A percentile compares a stretch with the other conserved stretches of the same genome.
These are phyloP conservation scores for Psilocybe azurescens DNA, from an alignment of 768 basidiomycete genomes.

Conservation along the genomic window DNA sequence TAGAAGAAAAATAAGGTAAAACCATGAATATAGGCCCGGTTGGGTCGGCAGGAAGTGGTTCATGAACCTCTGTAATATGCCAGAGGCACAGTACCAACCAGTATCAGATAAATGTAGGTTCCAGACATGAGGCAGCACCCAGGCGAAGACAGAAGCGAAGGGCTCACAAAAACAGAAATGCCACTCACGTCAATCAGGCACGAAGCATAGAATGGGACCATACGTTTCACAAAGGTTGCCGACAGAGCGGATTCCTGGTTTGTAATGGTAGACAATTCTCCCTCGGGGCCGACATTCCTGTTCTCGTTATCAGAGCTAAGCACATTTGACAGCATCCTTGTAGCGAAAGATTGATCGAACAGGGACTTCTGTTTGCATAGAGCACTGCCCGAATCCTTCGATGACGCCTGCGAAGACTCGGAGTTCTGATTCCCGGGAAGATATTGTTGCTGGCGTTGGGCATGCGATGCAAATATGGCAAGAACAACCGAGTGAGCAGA, in stretches of 20 bases:
- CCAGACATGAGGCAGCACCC: slow-evolving; percentile 3
- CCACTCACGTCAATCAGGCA: slow-evolving; percentile 71
- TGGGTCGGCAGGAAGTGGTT: background rate
- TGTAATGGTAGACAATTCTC: slow-evolving; percentile 5
- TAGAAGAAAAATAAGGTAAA: slow-evolving; percentile 3
- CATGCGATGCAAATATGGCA: slow-evolving; percentile 69
- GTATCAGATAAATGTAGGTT: slow-evolving; percentile 1
- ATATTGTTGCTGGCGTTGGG: slow-evolving; percentile 41
- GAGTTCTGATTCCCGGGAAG: slow-evolving; percentile 16
- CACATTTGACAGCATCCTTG: slow-evolving; percentile 9
- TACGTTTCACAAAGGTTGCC: slow-evolving; percentile 50
- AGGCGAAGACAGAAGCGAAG: slow-evolving; percentile 8
- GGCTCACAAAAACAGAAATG: slow-evolving; percentile 5
- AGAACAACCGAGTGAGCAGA: slow-evolving; percentile 86
- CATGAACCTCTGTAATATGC: background rate
- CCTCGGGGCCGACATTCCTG: slow-evolving; percentile 20
- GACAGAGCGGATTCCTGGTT: slow-evolving; percentile 25
- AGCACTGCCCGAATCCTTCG: background rate
- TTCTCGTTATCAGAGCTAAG: slow-evolving; percentile 13
- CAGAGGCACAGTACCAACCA: background rate
- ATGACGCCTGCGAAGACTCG: slow-evolving; percentile 5
- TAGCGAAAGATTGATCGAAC: slow-evolving; percentile 9
- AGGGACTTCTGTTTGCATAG: slow-evolving; percentile 7
- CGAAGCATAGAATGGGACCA: slow-evolving; percentile 77
- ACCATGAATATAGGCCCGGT: background rate